phyloP scores from a whole-genome alignment of 176 grass and related monocot species.

The Phoenix roebelenii region DNA sequence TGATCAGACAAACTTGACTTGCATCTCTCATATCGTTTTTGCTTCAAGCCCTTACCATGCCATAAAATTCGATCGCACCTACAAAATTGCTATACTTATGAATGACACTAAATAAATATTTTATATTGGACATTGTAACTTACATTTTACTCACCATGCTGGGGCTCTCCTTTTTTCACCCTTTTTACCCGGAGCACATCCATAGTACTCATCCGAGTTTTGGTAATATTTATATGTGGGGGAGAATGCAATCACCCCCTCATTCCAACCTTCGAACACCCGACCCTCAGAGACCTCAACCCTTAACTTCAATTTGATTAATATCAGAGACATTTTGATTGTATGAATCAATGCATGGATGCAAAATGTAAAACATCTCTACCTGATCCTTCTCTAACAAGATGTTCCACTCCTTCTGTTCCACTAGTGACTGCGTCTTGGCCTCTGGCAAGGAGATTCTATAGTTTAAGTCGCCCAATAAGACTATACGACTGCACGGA shows the following conservation, averaged over 20 bases:
- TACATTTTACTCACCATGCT: conserved; percentile 46
- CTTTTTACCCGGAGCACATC: conserved; percentile 18
- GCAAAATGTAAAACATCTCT: background rate
- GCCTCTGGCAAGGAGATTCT: conserved; percentile 63
- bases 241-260: conserved; percentile 74
- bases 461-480: conserved; percentile 95
- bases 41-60: conserved; percentile 65
- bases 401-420: conserved; percentile 53
- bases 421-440: conserved; percentile 47
- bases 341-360: background rate
- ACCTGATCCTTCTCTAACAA: conserved; percentile 76
- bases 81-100: conserved; percentile 7
- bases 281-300: conserved; percentile 39
- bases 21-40: conserved; percentile 60
- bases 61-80: conserved; percentile 98
- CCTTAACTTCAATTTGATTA: conserved; percentile 34
- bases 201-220: conserved; percentile 68
- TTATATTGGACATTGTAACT: too few species aligned
- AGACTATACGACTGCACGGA: conserved; percentile 62
- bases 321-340: background rate
- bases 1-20: conserved; percentile 69
- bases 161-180: conserved; percentile 60
- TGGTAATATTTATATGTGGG: conserved; percentile 89
- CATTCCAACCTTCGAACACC: conserved; percentile 65
- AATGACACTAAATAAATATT: background rate